Conservation (phyloP, 2,329 filamentous ascomycete species). For the Apiospora phragmitis region DNA sequence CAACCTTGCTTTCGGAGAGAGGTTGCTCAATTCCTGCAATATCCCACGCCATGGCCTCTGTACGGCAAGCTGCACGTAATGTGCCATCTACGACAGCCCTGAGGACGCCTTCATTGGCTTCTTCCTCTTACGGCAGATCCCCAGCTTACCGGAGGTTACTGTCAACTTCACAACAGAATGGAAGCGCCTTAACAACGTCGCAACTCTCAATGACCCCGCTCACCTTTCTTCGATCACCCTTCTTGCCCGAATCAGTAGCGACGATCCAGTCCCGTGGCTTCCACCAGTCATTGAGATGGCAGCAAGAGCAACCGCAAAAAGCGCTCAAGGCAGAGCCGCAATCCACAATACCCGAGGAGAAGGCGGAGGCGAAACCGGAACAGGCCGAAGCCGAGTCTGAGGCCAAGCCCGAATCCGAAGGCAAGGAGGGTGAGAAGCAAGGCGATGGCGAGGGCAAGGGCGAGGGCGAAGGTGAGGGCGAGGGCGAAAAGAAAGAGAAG, state of each 20-base stretch:
- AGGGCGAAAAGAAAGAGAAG: constrained; percentile 58
- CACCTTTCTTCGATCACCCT: constrained; percentile 46
- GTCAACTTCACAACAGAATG: constrained; percentile 18
- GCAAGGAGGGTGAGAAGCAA: constrained; percentile 37
- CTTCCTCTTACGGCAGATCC: constrained; percentile 42
- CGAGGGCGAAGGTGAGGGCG: constrained; percentile 40
- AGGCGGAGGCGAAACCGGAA: constrained; percentile 40
- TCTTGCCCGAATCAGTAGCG: constrained; percentile 43
- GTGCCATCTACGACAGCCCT: constrained; percentile 43
- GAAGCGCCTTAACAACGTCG: constrained; percentile 23
- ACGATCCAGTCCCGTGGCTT: constrained; percentile 39
- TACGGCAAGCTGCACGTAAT: constrained; percentile 43
- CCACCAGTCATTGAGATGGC: constrained; percentile 36
- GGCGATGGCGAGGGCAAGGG: constrained; percentile 48
- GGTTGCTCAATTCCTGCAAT: neutral
- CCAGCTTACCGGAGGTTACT: constrained; percentile 51
- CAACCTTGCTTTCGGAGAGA: constrained; percentile 14
- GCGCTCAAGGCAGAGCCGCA: constrained; percentile 36
- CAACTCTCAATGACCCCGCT: constrained; percentile 30
- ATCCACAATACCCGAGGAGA: constrained; percentile 28
- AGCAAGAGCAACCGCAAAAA: constrained; percentile 36
- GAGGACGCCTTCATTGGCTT: constrained; percentile 40
- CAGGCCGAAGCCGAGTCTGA: constrained; percentile 33
- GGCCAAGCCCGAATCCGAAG: constrained; percentile 39
- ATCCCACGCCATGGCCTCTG: constrained; percentile 44